Base-by-base conservation (phyloP, 2,329 filamentous ascomycete species). In the Exophiala xenobiotica region DNA sequence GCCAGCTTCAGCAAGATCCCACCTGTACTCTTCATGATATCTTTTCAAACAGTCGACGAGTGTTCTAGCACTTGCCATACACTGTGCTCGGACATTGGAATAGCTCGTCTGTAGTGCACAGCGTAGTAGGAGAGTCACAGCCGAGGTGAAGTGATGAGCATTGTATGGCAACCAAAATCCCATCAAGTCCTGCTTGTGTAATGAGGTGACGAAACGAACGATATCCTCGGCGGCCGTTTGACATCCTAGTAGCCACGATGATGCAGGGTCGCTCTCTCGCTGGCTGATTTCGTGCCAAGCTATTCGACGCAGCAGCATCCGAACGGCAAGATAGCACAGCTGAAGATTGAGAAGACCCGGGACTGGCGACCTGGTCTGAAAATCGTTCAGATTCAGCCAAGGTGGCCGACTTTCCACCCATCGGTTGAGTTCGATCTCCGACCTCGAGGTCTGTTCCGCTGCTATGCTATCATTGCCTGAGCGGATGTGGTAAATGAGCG, bases 1-100 rank as follows among this genome's bases (percentile, higher is more conserved):
- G 38, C 75, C 79, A 64, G 78, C 79, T 42, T 77, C 74, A 6
- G 77, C 77, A 6, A 80, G 70, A 55, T 81, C 78, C 78, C 78
- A 81, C 43, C 77, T 73, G 58, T 77, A 74, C 44, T 77, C 73
- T 23, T 74, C 72, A 11, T 71, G 68, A 18, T 75, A 74, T 40
- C 70, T 67, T 33, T 74, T 72, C 6, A 79, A 70, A 24, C 75
- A 72, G 6, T 70, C 67, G 29, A 76, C 73, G 35, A 78, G 68
- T 2, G 68, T 70, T 51, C 78, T 70, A 1, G 79, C 74, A 20
- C 74, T 74, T 5, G 67, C 51, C 41, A 79, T 69, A 45, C 73
- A 76, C 2, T 71, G 68, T 6, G 70, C 70, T 7, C 75, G 71
- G 12, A 75, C 68, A 18, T 72, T 69, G 1, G 65, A 60, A 49